A percentile compares a stretch with the other conserved stretches of the same genome.
Conservation (phyloP, 1,139 yeast genomes). For the Taphrina populina region DNA sequence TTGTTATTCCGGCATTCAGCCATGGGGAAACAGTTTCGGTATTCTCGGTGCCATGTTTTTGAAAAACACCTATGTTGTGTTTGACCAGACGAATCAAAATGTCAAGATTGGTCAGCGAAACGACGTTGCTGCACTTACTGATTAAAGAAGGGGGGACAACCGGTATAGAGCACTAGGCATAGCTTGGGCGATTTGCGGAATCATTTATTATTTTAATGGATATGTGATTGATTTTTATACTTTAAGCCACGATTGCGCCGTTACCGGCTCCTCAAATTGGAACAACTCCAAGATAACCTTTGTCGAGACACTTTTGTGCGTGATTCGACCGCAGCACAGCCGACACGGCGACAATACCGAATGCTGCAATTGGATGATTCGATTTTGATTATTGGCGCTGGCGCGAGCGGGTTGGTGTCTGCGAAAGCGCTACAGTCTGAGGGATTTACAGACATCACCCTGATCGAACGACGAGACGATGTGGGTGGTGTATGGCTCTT, state of each 20-base stretch:
- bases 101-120: constrained; percentile 20
- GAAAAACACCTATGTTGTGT: constrained; percentile 67
- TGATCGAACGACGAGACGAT: constrained; percentile 53
- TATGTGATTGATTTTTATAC: too few species aligned
- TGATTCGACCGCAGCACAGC: too few species aligned
- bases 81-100: constrained; percentile 47
- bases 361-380: constrained; percentile 8
- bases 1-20: constrained; percentile 28
- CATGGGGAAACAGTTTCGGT: constrained; percentile 21
- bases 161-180: too few species aligned
- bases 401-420: constrained; percentile 65
- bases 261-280: too few species aligned
- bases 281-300: too few species aligned
- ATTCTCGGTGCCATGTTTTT: constrained; percentile 72
- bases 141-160: too few species aligned
- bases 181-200: too few species aligned
- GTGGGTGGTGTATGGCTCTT: constrained; percentile 57
- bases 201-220: too few species aligned
- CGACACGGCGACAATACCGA: too few species aligned
- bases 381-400: constrained; percentile 53
- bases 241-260: too few species aligned
- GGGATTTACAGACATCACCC: constrained; percentile 50
- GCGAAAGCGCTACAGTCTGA: constrained; percentile 57
- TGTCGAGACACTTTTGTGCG: too few species aligned
- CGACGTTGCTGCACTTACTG: constrained; percentile 32